These are phyloP conservation scores for Rhodotorula paludigena DNA, from an alignment of 768 basidiomycete genomes.

Conservation along the genomic window DNA sequence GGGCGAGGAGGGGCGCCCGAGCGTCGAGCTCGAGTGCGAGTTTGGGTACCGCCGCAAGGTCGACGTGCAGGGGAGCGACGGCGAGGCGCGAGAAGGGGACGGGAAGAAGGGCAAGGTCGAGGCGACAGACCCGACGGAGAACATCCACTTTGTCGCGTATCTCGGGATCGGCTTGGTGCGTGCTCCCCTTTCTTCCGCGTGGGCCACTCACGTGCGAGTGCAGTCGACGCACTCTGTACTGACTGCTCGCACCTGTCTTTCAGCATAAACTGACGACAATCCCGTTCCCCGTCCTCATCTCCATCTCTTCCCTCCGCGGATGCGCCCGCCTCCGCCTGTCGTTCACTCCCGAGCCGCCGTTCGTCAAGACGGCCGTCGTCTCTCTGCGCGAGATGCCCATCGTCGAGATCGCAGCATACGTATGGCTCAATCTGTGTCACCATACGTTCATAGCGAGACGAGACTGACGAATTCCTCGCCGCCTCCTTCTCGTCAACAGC, in stretches of 20 bases:
- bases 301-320: constrained; percentile 2
- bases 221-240: too few relatives aligned
- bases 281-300: constrained; percentile 10
- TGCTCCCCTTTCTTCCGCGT: neutral
- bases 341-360: constrained; percentile 33
- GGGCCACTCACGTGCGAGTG: neutral
- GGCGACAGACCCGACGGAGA: neutral
- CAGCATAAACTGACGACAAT: constrained; percentile 7
- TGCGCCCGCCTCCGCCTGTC: constrained; percentile 7
- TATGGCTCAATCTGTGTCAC: neutral
- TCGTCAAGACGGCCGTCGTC: constrained; percentile 23
- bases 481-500: neutral
- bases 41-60: constrained; percentile 7
- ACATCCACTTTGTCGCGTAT: constrained; percentile 8
- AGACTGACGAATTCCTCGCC: too few relatives aligned
- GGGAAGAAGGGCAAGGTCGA: neutral
- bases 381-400: neutral
- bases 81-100: neutral
- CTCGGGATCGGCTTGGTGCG: constrained; percentile 7
- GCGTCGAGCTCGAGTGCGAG: constrained; percentile 15
- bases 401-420: neutral
- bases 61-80: neutral
- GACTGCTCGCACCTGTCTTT: too few relatives aligned
- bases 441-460: too few relatives aligned
- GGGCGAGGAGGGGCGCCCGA: neutral